A percentile compares a stretch with the other conserved stretches of the same genome.
phyloP scores from a whole-genome alignment of 106 monocot genomes.

The Apostasia ramifera region DNA sequence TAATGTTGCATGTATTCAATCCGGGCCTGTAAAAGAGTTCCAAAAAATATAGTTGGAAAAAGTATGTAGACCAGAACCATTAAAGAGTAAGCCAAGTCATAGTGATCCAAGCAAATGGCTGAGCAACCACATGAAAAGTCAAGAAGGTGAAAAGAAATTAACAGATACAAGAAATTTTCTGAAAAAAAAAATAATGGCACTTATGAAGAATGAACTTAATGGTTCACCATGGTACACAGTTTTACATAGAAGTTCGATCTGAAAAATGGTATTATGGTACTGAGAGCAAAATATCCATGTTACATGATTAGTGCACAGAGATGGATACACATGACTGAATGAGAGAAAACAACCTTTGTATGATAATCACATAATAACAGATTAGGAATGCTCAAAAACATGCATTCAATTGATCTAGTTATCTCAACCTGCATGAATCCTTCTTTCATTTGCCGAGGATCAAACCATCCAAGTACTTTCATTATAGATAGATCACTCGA shows the following conservation, averaged over 20 bases:
- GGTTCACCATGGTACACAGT: too few species aligned
- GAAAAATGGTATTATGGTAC: too few species aligned
- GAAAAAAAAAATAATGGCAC: background rate
- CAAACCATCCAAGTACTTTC: background rate
- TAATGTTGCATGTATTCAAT: slow-evolving; percentile 58
- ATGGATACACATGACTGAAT: too few species aligned
- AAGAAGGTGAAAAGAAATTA: background rate
- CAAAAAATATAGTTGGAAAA: slow-evolving; percentile 5
- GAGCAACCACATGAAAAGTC: background rate
- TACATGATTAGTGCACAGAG: too few species aligned
- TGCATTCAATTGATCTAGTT: background rate
- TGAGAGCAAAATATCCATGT: too few species aligned
- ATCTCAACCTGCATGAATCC: background rate
- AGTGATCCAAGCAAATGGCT: background rate
- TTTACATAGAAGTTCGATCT: too few species aligned
- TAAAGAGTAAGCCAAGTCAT: background rate
- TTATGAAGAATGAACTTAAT: too few species aligned
- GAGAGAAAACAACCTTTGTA: too few species aligned
- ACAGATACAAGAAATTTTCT: background rate
- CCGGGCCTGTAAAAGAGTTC: slow-evolving; percentile 46
- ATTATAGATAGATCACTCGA: too few species aligned
- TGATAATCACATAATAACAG: too few species aligned
- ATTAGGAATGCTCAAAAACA: too few species aligned
- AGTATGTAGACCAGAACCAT: background rate
- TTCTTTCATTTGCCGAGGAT: background rate